These are phyloP conservation scores for Sherardia arvensis DNA, from an alignment of 257 asterid species.

Conservation along the genomic window DNA sequence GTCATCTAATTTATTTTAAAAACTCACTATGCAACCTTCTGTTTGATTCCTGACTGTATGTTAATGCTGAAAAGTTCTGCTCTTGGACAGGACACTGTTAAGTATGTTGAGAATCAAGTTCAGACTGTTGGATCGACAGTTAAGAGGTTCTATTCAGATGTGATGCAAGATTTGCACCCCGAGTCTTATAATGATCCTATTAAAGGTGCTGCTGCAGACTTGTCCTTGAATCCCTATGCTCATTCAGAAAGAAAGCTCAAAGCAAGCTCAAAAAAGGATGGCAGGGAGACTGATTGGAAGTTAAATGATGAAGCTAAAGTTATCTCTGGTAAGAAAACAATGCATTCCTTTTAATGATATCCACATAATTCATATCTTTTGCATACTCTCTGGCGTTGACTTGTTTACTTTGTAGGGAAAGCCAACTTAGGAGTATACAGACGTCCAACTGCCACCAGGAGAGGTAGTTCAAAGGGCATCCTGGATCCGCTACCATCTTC, in stretches of 20 bases:
- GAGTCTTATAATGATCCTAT: conserved; percentile 37
- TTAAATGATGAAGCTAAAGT: conserved; percentile 29
- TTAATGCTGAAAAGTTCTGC: not conserved
- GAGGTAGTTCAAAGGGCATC: conserved; percentile 28
- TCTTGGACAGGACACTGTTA: conserved; percentile 57
- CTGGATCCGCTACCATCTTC: conserved; percentile 14
- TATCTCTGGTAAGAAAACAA: conserved; percentile 19
- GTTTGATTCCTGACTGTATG: not conserved
- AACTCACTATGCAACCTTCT: not conserved
- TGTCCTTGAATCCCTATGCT: conserved; percentile 36
- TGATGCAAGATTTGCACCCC: conserved; percentile 60
- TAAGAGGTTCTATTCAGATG: conserved; percentile 67
- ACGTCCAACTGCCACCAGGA: conserved; percentile 41
- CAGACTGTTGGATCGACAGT: conserved; percentile 63
- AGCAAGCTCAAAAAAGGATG: conserved; percentile 19
- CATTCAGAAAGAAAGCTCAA: conserved; percentile 35
- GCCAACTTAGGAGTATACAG: conserved; percentile 32
- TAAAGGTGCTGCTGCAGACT: conserved; percentile 42
- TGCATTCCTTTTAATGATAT: not conserved
- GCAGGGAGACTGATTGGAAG: conserved; percentile 19
- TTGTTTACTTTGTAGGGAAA: conserved; percentile 12
- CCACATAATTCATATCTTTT: conserved; percentile 5
- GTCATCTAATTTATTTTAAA: not conserved
- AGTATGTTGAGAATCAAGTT: conserved; percentile 65
- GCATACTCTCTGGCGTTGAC: conserved; percentile 7